Evolutionary conservation across 2,329 filamentous ascomycete species (phyloP).

Genomic region (Nectriaceae sp.): DNA sequence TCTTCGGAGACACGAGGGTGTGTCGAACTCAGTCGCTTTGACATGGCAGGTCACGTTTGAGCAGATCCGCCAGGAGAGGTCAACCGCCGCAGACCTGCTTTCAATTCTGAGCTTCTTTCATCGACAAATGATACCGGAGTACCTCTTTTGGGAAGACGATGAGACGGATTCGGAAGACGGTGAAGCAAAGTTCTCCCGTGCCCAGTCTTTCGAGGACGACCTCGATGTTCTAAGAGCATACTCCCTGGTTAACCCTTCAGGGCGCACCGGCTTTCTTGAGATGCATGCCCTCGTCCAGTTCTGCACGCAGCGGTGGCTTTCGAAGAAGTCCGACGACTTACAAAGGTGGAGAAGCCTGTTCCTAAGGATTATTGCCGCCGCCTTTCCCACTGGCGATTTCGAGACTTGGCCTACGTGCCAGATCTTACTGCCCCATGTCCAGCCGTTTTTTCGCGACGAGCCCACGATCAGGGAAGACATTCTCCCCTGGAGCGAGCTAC

Average conservation of each 20-base stretch:
- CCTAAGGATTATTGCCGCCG: neutral
- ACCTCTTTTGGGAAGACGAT: neutral
- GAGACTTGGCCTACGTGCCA: constrained; percentile 6
- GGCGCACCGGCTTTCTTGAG: neutral
- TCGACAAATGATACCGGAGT: neutral
- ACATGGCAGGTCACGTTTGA: constrained; percentile 34
- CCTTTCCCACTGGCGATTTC: constrained; percentile 1
- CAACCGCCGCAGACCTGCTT: constrained; percentile 42
- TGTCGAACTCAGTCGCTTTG: constrained; percentile 27
- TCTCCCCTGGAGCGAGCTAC: neutral
- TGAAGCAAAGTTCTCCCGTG: neutral
- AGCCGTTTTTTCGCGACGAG: neutral
- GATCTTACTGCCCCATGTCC: constrained; percentile 5
- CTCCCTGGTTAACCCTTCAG: constrained; percentile 2
- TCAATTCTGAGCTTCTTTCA: constrained; percentile 45
- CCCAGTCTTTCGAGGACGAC: constrained; percentile 13
- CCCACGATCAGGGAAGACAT: neutral
- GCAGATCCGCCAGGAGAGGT: constrained; percentile 33
- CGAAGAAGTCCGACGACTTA: too few relatives aligned
- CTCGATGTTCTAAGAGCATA: constrained; percentile 12
- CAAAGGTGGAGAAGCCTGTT: neutral
- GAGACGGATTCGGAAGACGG: neutral
- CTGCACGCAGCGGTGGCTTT: constrained; percentile 3
- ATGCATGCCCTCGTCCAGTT: constrained; percentile 5
- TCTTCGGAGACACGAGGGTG: constrained; percentile 7